These are phyloP conservation scores for Penicillium sp. DNA, from an alignment of 2,329 filamentous ascomycete species.

Conservation along the genomic window DNA sequence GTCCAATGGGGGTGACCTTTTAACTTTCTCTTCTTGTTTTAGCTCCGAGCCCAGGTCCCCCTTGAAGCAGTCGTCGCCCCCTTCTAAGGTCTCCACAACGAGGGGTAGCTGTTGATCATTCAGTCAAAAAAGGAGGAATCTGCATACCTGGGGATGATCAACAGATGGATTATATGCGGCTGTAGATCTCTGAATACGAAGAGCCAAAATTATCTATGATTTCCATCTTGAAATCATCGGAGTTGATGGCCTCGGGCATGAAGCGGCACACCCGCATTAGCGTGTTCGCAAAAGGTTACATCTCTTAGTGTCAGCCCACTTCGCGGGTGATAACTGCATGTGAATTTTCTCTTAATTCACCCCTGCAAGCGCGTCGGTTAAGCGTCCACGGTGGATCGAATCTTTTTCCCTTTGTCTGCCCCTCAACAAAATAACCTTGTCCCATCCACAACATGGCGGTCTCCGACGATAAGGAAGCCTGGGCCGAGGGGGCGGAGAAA, in stretches of 20 bases:
- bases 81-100: neutral
- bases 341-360: neutral
- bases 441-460: neutral
- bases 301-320: neutral
- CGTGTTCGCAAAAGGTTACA: neutral
- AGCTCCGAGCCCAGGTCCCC: neutral
- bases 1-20: neutral
- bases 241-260: neutral
- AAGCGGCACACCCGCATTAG: slow-evolving; percentile 13
- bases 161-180: neutral
- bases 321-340: neutral
- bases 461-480: neutral
- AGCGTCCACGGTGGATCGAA: neutral
- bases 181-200: neutral
- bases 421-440: neutral
- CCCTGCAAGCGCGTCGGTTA: neutral
- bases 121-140: neutral
- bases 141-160: neutral
- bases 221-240: neutral
- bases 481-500: slow-evolving; percentile 9
- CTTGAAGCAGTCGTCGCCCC: neutral
- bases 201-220: neutral
- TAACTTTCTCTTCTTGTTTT: neutral
- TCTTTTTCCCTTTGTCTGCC: neutral
- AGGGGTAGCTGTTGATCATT: neutral